phyloP scores from a whole-genome alignment of 306 rosid genomes.

The Mimosa bimucronata region DNA sequence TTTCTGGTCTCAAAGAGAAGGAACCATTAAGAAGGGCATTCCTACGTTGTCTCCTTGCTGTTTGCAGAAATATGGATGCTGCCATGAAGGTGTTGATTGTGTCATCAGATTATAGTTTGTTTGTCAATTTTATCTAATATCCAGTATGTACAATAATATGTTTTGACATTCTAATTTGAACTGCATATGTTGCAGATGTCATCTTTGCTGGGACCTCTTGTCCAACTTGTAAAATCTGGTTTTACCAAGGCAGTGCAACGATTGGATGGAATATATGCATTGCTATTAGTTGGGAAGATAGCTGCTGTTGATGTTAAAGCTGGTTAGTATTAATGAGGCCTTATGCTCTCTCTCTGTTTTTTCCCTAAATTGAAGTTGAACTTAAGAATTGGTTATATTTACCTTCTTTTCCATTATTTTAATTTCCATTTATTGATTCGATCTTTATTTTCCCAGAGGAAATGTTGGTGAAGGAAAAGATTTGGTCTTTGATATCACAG shows the following conservation, averaged over 20 bases:
- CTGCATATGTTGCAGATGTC: slow-evolving; percentile 59
- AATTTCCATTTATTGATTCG: slow-evolving; percentile 27
- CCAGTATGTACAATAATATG: slow-evolving; percentile 24
- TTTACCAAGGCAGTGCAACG: slow-evolving; percentile 93
- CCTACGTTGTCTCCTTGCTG: slow-evolving; percentile 66
- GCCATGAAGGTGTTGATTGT: slow-evolving; percentile 59
- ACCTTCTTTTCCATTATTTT: slow-evolving; percentile 9
- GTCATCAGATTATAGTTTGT: slow-evolving; percentile 33
- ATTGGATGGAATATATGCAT: slow-evolving; percentile 92
- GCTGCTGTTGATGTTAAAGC: slow-evolving; percentile 95
- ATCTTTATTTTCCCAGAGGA: slow-evolving; percentile 63
- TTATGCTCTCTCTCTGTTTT: background rate
- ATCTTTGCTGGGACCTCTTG: slow-evolving; percentile 68
- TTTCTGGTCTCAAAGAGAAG: slow-evolving; percentile 95
- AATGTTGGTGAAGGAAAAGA: slow-evolving; percentile 76
- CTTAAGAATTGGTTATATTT: slow-evolving; percentile 13
- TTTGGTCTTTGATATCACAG: slow-evolving; percentile 75
- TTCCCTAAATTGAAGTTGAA: slow-evolving; percentile 17
- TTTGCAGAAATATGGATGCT: slow-evolving; percentile 72
- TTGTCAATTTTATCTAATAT: slow-evolving; percentile 34
- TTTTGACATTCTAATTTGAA: slow-evolving; percentile 19
- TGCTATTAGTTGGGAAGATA: slow-evolving; percentile 78
- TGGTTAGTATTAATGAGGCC: slow-evolving; percentile 54
- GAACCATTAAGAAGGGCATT: slow-evolving; percentile 87
- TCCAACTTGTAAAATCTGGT: slow-evolving; percentile 95